Conservation (phyloP, 2,329 filamentous ascomycete species). For the Aspergillus pseudoglaucus region DNA sequence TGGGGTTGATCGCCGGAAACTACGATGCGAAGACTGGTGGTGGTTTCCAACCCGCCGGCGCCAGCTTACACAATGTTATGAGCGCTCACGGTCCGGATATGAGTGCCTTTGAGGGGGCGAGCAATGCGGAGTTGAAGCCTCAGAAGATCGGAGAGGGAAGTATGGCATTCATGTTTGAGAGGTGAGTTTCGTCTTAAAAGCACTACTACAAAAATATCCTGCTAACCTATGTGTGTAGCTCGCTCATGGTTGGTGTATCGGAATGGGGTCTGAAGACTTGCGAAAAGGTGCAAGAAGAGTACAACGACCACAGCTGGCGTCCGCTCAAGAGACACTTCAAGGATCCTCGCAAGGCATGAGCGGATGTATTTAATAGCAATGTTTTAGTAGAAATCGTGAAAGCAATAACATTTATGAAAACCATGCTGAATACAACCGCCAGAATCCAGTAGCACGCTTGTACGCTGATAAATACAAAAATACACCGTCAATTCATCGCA, state of each 20-base stretch:
- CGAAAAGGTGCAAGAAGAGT: conserved; percentile 63
- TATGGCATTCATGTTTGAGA: conserved; percentile 62
- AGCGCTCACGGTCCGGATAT: conserved; percentile 59
- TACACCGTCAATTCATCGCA: conserved; percentile 13
- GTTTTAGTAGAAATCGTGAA: conserved; percentile 1
- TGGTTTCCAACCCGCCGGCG: conserved; percentile 56
- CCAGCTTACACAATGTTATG: conserved; percentile 65
- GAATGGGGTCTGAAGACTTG: conserved; percentile 67
- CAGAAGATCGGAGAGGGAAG: conserved; percentile 53
- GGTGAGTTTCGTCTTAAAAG: conserved; percentile 19
- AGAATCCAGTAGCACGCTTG: too few relatives aligned
- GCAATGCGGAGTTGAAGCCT: conserved; percentile 48
- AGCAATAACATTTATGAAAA: background rate
- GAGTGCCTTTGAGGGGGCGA: conserved; percentile 51
- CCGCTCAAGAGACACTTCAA: conserved; percentile 58
- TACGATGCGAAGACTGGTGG: conserved; percentile 55
- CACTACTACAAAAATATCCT: conserved; percentile 6
- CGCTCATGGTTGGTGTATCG: conserved; percentile 64
- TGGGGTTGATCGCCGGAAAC: conserved; percentile 56
- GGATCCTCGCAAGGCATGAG: conserved; percentile 39
- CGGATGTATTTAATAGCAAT: background rate
- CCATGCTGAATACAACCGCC: too few relatives aligned
- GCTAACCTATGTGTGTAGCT: conserved; percentile 42
- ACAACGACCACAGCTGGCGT: conserved; percentile 77
- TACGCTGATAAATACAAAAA: too few relatives aligned